phyloP scores from a whole-genome alignment of 192 early-diverging fungal genomes.

The Spinellus fusiger region DNA sequence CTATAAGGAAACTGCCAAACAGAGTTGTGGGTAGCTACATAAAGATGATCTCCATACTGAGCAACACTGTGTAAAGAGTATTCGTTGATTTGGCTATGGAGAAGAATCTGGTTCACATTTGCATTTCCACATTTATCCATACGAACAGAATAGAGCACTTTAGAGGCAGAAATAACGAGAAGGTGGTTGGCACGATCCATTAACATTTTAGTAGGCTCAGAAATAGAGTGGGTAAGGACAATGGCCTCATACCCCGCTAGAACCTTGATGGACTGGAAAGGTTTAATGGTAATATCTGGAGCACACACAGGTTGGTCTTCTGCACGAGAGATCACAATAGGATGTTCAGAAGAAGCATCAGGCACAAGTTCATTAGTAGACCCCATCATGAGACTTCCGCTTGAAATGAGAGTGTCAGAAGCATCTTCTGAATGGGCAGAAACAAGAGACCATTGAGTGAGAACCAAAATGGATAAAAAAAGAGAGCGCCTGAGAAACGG shows the following conservation, averaged over 20 bases:
- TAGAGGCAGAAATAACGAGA: slow-evolving; percentile 12
- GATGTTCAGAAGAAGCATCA: slow-evolving; percentile 14
- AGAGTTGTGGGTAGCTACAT: slow-evolving; percentile 16
- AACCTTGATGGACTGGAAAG: neutral
- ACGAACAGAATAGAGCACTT: slow-evolving; percentile 18
- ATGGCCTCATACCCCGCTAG: slow-evolving; percentile 20
- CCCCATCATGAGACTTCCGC: neutral
- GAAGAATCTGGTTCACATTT: slow-evolving; percentile 8
- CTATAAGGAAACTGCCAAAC: slow-evolving; percentile 22
- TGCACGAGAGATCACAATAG: slow-evolving; percentile 7
- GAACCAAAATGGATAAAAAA: too few species aligned
- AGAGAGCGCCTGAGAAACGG: too few species aligned
- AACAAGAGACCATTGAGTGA: neutral
- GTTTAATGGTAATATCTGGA: slow-evolving; percentile 2
- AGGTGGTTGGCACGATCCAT: slow-evolving; percentile 25
- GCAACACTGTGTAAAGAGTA: slow-evolving; percentile 10
- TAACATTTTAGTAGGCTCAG: slow-evolving; percentile 14
- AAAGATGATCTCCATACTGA: slow-evolving; percentile 10
- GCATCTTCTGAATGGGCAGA: neutral
- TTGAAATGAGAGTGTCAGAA: neutral
- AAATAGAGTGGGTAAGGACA: slow-evolving; percentile 16
- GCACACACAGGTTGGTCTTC: slow-evolving; percentile 18
- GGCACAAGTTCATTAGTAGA: slow-evolving; percentile 7
- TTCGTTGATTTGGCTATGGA: neutral
- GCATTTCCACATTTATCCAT: slow-evolving; percentile 28